Evolutionary conservation across 73 alveolate genomes (phyloP), one percentile per base, ranked within the genome.

Genomic region (Paramecium sexaurelia): DNA sequence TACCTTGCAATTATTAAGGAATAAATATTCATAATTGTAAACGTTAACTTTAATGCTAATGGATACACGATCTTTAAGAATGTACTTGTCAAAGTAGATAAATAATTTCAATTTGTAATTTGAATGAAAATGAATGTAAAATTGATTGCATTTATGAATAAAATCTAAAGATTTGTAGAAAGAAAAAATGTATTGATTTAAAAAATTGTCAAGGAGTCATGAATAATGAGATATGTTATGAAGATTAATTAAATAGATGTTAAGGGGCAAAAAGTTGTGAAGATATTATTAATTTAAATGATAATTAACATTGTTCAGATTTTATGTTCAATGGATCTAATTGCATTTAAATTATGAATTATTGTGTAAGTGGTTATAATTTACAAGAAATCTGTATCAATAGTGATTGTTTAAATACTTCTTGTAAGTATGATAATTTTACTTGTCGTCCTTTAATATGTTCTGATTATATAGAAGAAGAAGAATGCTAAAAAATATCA

Each of bases 191-290:
- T 78, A 8, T 36, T 41, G 75, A 78, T 78, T 43, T 78, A 4
- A 40, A 3, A n/a, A 13, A 41, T 39, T 78, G 90, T 78, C 7
- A 5, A 41, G 90, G 75, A 13, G 1, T 10, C 0, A 17, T 78
- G 10, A 78, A 24, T 15, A 75, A 19, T 41, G 47, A 39, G 19
- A 9, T 13, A 1, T 78, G 90, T 33, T 78, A 78, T 78, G 5
- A 11, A 43, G 71, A 78, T 43, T 41, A 78, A 19, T 2, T 8
- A 5, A 9, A 45, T 1, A 7, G 8, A 24, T 78, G 90, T 24
- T 9, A 41, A 78, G 90, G 75, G 5, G 90, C 90, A n/a, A 40
- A 20, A 39, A 29, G 13, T 2, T 78, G 90, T 78, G 68, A 78
- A 24, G 68, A 78, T 39, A 78, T 78, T 22, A 19, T 78, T 10